Evolutionary conservation across 768 basidiomycete species (phyloP).

Genomic region (Udeniomyces megalosporus): DNA sequence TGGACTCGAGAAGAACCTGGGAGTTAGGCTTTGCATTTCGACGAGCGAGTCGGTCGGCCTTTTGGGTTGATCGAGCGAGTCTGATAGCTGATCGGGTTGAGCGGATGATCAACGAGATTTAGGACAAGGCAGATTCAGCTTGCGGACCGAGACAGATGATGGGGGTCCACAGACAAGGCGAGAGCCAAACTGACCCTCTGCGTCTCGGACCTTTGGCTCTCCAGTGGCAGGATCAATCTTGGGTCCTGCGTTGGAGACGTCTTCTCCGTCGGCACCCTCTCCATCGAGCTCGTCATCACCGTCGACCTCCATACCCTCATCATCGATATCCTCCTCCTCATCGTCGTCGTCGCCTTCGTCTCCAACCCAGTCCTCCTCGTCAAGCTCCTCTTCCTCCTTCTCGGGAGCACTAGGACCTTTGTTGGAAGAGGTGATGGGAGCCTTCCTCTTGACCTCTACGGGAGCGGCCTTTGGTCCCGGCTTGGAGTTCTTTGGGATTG

Average conservation of each 20-base stretch:
- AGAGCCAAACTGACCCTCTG: conserved; percentile 39
- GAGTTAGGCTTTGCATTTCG: conserved; percentile 65
- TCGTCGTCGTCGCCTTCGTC: conserved; percentile 33
- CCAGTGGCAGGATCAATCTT: not conserved
- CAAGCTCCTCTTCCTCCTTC: conserved; percentile 8
- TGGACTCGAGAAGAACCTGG: conserved; percentile 54
- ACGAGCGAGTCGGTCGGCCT: conserved; percentile 48
- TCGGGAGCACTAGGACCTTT: not conserved
- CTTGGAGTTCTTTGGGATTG: not conserved
- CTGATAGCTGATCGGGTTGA: conserved; percentile 39
- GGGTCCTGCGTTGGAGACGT: too few relatives aligned
- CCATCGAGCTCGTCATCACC: conserved; percentile 10
- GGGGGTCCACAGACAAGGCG: too few relatives aligned
- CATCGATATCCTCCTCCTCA: conserved; percentile 29
- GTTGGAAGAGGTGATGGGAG: conserved; percentile 1
- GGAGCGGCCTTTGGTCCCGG: not conserved
- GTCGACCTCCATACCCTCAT: not conserved
- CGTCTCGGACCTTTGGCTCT: conserved; percentile 34
- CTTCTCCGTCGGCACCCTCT: conserved; percentile 22
- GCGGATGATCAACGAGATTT: too few relatives aligned
- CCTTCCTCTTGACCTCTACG: conserved; percentile 13
- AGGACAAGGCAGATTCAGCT: too few relatives aligned
- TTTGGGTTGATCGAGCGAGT: conserved; percentile 59
- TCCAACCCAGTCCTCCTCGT: conserved; percentile 32
- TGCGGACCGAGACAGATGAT: too few relatives aligned